These are phyloP conservation scores for Botryotinia calthae DNA, from an alignment of 2,329 filamentous ascomycete genomes.

Conservation along the genomic window DNA sequence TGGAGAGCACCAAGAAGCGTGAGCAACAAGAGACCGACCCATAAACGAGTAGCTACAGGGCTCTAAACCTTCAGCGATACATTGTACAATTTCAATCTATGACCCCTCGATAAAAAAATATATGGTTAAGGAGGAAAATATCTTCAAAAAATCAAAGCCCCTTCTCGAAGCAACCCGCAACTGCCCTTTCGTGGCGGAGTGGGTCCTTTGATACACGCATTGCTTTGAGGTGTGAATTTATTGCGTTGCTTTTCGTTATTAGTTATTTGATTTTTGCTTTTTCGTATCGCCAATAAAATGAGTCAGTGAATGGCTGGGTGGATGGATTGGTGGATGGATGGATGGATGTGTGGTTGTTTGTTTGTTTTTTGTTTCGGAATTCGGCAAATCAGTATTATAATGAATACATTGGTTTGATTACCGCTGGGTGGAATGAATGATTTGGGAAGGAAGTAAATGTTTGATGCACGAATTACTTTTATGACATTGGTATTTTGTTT, in stretches of 20 bases:
- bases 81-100: background rate
- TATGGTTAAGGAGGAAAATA: no score
- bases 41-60: background rate
- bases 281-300: background rate
- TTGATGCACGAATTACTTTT: background rate
- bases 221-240: background rate
- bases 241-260: background rate
- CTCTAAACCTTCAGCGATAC: background rate
- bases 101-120: background rate
- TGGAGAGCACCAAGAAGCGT: constrained; percentile 51
- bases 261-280: background rate
- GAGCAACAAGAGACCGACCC: constrained; percentile 29
- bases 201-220: background rate
- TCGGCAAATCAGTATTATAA: background rate
- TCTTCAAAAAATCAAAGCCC: background rate
- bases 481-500: background rate
- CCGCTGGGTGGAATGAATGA: background rate
- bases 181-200: background rate
- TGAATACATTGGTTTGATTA: background rate
- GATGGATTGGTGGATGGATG: no score
- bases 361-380: background rate
- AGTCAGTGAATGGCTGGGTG: background rate
- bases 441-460: background rate
- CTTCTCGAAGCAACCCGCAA: background rate
- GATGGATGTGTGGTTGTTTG: background rate